A percentile compares a stretch with the other conserved stretches of the same genome.
Conservation (phyloP, 1,284 basidiomycete species). For the Coniferiporia sulphurascens region DNA sequence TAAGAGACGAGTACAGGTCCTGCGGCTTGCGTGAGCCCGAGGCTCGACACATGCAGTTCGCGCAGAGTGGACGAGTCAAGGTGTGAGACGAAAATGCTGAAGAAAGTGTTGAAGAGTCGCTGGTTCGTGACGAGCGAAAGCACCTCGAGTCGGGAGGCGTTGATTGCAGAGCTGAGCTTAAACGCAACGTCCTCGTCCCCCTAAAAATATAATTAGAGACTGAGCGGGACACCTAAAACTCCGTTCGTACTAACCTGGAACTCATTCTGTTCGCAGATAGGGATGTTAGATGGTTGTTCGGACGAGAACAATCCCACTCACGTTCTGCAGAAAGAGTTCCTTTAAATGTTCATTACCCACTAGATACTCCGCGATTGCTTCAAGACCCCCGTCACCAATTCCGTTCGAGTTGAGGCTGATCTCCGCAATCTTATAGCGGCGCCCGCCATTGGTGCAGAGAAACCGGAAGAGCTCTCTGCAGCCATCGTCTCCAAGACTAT, state of each 20-base stretch:
- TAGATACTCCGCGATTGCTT: slow-evolving; percentile 49
- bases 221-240: neutral
- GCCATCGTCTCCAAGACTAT: slow-evolving; percentile 56
- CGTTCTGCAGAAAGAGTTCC: slow-evolving; percentile 51
- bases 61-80: slow-evolving; percentile 44
- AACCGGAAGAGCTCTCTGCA: slow-evolving; percentile 50
- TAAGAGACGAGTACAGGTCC: slow-evolving; percentile 43
- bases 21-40: slow-evolving; percentile 43
- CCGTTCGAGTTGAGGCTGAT: slow-evolving; percentile 52
- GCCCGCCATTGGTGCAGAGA: slow-evolving; percentile 44
- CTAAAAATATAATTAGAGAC: slow-evolving; percentile 27
- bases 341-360: slow-evolving; percentile 41
- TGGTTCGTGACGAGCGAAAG: slow-evolving; percentile 43
- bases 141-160: slow-evolving; percentile 40
- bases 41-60: slow-evolving; percentile 51
- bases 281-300: slow-evolving; percentile 25
- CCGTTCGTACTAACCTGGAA: slow-evolving; percentile 22
- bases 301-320: slow-evolving; percentile 31
- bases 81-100: slow-evolving; percentile 42
- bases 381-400: slow-evolving; percentile 51
- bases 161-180: slow-evolving; percentile 42
- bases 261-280: slow-evolving; percentile 20
- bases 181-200: slow-evolving; percentile 32
- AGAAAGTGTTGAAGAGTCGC: slow-evolving; percentile 44
- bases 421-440: slow-evolving; percentile 44